These are phyloP conservation scores for Triangularia setosa DNA, from an alignment of 2,329 filamentous ascomycete genomes.

Conservation along the genomic window DNA sequence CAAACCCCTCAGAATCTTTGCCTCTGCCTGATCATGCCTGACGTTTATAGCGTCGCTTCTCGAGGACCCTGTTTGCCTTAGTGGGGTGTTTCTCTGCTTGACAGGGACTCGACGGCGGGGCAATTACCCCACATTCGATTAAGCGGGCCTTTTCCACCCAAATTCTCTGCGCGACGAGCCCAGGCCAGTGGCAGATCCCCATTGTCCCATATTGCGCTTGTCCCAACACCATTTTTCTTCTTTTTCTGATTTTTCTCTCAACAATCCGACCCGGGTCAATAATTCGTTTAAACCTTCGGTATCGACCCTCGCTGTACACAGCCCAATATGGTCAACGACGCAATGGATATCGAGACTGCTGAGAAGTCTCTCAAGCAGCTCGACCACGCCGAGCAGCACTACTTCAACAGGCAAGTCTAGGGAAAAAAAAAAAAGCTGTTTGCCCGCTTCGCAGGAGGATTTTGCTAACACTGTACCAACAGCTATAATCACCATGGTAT, in stretches of 20 bases:
- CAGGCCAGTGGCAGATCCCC: constrained; percentile 13
- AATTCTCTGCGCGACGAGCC: constrained; percentile 23
- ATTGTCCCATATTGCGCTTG: constrained; percentile 1
- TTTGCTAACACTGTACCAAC: constrained; percentile 35
- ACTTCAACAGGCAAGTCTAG: constrained; percentile 85
- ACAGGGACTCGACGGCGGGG: constrained; percentile 17
- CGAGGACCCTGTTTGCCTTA: constrained; percentile 13
- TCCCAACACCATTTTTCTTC: neutral
- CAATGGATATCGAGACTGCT: constrained; percentile 57
- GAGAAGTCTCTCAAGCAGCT: constrained; percentile 65
- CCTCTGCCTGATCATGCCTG: neutral
- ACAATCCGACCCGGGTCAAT: neutral
- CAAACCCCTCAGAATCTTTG: neutral
- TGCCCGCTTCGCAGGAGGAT: neutral
- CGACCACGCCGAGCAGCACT: constrained; percentile 96
- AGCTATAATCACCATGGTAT: constrained; percentile 92
- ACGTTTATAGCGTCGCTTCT: constrained; percentile 1
- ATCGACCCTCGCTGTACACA: neutral
- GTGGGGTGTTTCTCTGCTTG: constrained; percentile 6
- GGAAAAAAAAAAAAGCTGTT: neutral
- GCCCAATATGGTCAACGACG: constrained; percentile 40
- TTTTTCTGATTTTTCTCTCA: constrained; percentile 7
- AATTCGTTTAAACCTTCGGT: neutral
- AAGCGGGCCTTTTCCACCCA: constrained; percentile 26
- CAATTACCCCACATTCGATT: constrained; percentile 20